Evolutionary conservation across 495 filamentous ascomycete species (phyloP), one percentile per base, ranked within the genome.

Genomic region (Annulohypoxylon nitens): DNA sequence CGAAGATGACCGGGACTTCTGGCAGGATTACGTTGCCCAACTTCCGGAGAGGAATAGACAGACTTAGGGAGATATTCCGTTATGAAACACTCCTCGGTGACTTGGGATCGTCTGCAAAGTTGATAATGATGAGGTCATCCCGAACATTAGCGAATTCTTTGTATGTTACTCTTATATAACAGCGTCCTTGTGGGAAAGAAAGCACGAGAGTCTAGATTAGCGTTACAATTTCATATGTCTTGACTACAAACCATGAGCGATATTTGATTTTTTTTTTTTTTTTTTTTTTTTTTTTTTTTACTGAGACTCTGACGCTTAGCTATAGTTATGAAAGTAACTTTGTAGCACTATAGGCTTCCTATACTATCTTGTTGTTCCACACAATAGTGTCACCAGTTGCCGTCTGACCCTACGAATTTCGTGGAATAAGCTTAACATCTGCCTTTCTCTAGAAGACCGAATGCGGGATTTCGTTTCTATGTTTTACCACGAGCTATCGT

Each of bases 51-150:
- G 61, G 39, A 63, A 63, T 11, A 23, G 45, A 11, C 51, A 45
- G 20, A 63, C 61, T 26, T 63, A 41, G 61, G 61, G 61, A 30
- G 61, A 63, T n/a, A 53, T 63, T 26, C 61, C 61, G 6, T 18
- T 63, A n/a, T 63, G 55, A 63, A 51, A 20, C 0, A 9, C 12
- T 36, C 47, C 14, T 34, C 23, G 25, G 25, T 5, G 33, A 11
- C 12, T 18, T 33, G 12, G 30, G 3, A 18, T 48, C 41, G 39
- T 33, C 16, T 33, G 23, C 12, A 16, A 33, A 11, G 14, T 14
- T 10, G 26, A 10, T 33, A 14, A 4, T 8, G 12, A 34, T 25
- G 51, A 5, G 33, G n/a, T 7, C n/a, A 58, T 58, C 2, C 7
- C 12, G 12, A 33, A 39, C 51, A 23, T 12, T 33, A 33, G 25